phyloP scores from a whole-genome alignment of 345 rosid genomes.

The Citrus maxima region DNA sequence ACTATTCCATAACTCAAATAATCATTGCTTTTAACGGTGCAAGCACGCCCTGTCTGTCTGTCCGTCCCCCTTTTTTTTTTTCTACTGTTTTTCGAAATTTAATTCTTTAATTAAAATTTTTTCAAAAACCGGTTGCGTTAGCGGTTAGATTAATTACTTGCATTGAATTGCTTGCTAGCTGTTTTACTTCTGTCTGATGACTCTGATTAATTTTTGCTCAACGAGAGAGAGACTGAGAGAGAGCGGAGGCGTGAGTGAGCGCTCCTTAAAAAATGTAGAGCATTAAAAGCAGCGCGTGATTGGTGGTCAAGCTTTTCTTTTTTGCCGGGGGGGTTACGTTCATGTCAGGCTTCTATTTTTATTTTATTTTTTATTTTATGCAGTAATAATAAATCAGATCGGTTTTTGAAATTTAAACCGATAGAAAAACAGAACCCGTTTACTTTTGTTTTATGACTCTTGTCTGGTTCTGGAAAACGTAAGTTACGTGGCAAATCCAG shows the following conservation, averaged over 20 bases:
- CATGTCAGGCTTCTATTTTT: slow-evolving; percentile 5
- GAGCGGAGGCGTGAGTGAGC: too few species aligned
- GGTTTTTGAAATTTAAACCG: slow-evolving; percentile 6
- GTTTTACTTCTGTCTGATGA: not conserved
- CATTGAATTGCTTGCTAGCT: not conserved
- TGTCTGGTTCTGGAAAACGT: not conserved
- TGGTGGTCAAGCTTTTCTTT: slow-evolving; percentile 15
- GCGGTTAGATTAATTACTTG: too few species aligned
- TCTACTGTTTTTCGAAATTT: too few species aligned
- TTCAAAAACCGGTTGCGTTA: too few species aligned
- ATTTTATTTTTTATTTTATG: not conserved
- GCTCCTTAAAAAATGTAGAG: not conserved
- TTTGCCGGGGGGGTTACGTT: not conserved
- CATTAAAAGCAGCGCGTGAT: slow-evolving; percentile 39
- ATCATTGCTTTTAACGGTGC: slow-evolving; percentile 15
- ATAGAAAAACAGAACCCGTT: not conserved
- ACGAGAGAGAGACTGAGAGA: too few species aligned
- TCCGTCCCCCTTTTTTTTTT: not conserved
- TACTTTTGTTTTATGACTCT: not conserved
- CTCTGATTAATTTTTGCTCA: not conserved
- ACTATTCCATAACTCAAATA: not conserved
- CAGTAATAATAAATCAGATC: not conserved
- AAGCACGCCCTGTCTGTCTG: slow-evolving; percentile 26
- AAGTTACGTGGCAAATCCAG: not conserved
- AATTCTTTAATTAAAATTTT: too few species aligned